These are phyloP conservation scores for Jaltomata sinuosa DNA, from an alignment of 257 asterid genomes.

Conservation along the genomic window DNA sequence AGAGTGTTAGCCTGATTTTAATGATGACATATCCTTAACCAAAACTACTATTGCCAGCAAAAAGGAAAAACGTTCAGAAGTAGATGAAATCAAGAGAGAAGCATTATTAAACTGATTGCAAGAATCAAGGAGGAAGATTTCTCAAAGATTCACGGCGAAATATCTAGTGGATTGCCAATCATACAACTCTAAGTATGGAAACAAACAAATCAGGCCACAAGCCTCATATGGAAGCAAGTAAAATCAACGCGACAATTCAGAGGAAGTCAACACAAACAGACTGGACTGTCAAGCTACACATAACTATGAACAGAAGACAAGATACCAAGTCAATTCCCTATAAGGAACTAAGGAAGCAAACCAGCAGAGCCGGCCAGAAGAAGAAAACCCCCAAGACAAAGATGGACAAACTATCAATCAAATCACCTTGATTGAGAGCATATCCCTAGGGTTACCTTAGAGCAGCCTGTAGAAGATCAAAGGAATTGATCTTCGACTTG, in stretches of 20 bases:
- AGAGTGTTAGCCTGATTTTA: neutral
- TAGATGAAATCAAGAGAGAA: no score
- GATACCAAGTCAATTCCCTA: neutral
- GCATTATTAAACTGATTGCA: no score
- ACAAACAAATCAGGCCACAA: no score
- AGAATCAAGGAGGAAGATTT: no score
- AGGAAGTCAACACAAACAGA: no score
- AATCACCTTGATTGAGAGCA: neutral
- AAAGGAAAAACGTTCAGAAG: no score
- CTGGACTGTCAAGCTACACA: no score
- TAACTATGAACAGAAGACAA: neutral
- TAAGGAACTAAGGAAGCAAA: neutral
- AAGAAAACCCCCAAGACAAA: neutral
- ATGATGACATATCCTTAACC: neutral
- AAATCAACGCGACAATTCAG: no score
- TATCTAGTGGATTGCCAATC: no score
- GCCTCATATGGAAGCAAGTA: no score
- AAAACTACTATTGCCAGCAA: neutral
- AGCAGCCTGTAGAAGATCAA: neutral
- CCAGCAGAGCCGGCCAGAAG: neutral
- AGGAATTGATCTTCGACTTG: neutral
- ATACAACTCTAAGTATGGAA: no score
- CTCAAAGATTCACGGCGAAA: no score
- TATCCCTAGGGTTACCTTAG: neutral
- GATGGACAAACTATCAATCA: neutral